These are phyloP conservation scores for Diaporthe nobilis DNA, from an alignment of 2,329 filamentous ascomycete species.

Conservation along the genomic window DNA sequence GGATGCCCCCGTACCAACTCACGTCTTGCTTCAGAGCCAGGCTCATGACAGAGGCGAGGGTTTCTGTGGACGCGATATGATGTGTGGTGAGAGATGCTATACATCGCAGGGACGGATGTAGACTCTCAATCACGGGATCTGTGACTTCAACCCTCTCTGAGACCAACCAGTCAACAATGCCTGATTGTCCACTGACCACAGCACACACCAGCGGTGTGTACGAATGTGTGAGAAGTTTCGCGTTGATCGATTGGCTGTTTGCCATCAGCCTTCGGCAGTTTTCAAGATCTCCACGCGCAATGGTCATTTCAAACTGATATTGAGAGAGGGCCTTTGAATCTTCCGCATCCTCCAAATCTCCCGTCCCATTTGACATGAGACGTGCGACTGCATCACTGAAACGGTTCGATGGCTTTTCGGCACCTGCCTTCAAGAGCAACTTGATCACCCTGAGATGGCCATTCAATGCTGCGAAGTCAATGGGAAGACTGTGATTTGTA, in stretches of 20 bases:
- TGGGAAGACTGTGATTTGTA: accelerated
- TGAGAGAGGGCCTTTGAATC: background rate
- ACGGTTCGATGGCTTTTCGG: accelerated
- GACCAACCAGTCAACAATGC: background rate
- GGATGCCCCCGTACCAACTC: background rate
- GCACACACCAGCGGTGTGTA: background rate
- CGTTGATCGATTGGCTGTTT: background rate
- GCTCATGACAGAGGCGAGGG: background rate
- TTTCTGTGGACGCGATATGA: accelerated
- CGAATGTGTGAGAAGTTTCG: background rate
- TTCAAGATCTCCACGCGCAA: background rate
- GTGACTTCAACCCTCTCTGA: background rate
- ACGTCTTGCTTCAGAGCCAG: background rate
- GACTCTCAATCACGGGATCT: accelerated
- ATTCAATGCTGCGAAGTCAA: accelerated
- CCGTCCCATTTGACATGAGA: background rate
- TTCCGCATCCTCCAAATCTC: accelerated
- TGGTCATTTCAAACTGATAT: background rate
- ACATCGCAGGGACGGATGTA: background rate
- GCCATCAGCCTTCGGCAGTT: accelerated
- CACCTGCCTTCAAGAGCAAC: accelerated
- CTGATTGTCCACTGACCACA: background rate
- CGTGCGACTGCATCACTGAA: background rate
- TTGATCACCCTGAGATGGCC: background rate
- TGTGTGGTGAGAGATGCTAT: accelerated